phyloP scores from a whole-genome alignment of 176 grass and related monocot genomes.

The maize (Zea mays) region Zm-B73-REFERENCE-NAM-5.0 NC_050096.1:95105001-95105500 shows the following conservation, averaged over 20 bases:
- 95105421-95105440: constrained; percentile 4
- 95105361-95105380: constrained; percentile 73
- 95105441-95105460: not conserved
- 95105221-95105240: constrained; percentile 93
- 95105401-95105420: not conserved
- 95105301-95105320: constrained; percentile 93
- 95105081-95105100: constrained; percentile 95
- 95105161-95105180: constrained; percentile 91
- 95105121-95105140: constrained; percentile 63
- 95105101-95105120: constrained; percentile 83
- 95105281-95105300: constrained; percentile 98
- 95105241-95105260: constrained; percentile 76
- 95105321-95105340: constrained; percentile 79
- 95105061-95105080: constrained; percentile 78
- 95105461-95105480: constrained; percentile 34
- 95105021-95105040: constrained; percentile 65
- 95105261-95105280: constrained; percentile 87
- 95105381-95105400: constrained; percentile 53
- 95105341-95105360: constrained; percentile 69
- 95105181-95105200: constrained; percentile 86
- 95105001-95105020: constrained; percentile 91
- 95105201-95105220: constrained; percentile 63
- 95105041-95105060: constrained; percentile 92
- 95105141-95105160: constrained; percentile 47
- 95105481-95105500: constrained; percentile 51